A percentile compares a stretch with the other conserved stretches of the same genome.
phyloP scores from a whole-genome alignment of 75 land plant genomes.

The Pseudotsuga menziesii region DNA sequence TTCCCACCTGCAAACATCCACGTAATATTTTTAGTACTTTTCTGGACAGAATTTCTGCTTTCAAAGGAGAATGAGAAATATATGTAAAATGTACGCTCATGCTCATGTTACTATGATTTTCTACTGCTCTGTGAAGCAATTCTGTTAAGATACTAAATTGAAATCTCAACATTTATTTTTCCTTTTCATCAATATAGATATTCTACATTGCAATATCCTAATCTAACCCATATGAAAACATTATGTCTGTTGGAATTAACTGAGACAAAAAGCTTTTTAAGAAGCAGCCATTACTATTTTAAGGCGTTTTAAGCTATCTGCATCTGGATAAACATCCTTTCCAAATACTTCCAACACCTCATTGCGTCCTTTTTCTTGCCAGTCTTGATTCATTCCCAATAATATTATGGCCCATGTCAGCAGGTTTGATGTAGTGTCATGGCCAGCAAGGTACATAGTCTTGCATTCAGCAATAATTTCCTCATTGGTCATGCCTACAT shows the following conservation, averaged over 20 bases:
- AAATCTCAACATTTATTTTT: too few species aligned
- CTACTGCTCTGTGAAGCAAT: too few species aligned
- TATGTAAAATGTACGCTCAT: not conserved
- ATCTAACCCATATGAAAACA: too few species aligned
- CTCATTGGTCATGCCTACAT: slow-evolving; percentile 15
- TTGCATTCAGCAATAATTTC: slow-evolving; percentile 51
- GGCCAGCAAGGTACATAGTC: slow-evolving; percentile 39
- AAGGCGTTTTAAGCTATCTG: slow-evolving; percentile 34
- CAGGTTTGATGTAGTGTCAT: slow-evolving; percentile 26
- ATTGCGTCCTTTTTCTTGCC: slow-evolving; percentile 35
- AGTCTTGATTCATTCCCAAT: slow-evolving; percentile 29
- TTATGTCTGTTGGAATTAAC: too few species aligned
- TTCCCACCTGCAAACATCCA: slow-evolving; percentile 31
- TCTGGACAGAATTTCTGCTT: not conserved
- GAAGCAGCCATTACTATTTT: slow-evolving; percentile 48
- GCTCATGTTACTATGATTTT: too few species aligned
- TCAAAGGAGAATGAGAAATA: not conserved
- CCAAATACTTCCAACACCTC: slow-evolving; percentile 45
- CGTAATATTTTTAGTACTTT: not conserved
- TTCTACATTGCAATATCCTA: too few species aligned
- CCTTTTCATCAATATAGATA: too few species aligned
- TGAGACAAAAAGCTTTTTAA: too few species aligned
- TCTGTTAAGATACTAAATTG: too few species aligned
- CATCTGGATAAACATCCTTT: slow-evolving; percentile 15
- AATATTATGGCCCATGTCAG: slow-evolving; percentile 37